Percentiles rank a stretch among this genome's conserved stretches.
phyloP scores from a whole-genome alignment of 306 rosid species.

The Corylus avellana region DNA sequence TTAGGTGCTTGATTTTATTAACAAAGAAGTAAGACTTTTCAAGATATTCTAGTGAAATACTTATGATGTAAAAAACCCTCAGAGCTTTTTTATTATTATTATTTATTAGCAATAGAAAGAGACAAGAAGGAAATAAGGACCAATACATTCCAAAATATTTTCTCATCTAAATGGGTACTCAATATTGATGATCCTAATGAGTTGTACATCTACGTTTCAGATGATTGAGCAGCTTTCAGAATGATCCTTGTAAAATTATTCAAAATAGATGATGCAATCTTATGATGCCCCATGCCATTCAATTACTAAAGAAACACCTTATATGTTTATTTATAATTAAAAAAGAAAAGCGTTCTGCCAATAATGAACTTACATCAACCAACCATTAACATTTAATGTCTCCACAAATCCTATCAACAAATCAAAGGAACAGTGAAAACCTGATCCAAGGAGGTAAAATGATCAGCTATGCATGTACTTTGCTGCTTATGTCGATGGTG shows the following conservation, averaged over 20 bases:
- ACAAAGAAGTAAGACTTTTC: no score
- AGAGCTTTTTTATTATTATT: background rate
- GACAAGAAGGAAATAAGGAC: background rate
- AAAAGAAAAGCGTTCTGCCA: background rate
- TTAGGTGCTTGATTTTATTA: background rate
- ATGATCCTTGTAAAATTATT: background rate
- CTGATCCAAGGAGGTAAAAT: conserved; percentile 83
- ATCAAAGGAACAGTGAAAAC: conserved; percentile 36
- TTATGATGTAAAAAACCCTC: background rate
- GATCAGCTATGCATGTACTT: conserved; percentile 58
- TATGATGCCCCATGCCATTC: background rate
- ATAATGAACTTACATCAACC: background rate
- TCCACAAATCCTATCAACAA: background rate
- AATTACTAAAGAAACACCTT: background rate
- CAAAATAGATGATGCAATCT: background rate
- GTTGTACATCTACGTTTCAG: background rate
- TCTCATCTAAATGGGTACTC: background rate
- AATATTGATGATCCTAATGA: background rate
- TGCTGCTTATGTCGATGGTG: conserved; percentile 31
- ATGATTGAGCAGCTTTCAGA: background rate
- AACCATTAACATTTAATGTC: background rate
- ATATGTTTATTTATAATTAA: background rate
- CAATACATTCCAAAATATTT: background rate
- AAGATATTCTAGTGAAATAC: background rate
- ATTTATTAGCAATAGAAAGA: background rate